Base-by-base conservation (phyloP, 2,329 filamentous ascomycete genomes). In the Parastagonospora nodorum region DNA sequence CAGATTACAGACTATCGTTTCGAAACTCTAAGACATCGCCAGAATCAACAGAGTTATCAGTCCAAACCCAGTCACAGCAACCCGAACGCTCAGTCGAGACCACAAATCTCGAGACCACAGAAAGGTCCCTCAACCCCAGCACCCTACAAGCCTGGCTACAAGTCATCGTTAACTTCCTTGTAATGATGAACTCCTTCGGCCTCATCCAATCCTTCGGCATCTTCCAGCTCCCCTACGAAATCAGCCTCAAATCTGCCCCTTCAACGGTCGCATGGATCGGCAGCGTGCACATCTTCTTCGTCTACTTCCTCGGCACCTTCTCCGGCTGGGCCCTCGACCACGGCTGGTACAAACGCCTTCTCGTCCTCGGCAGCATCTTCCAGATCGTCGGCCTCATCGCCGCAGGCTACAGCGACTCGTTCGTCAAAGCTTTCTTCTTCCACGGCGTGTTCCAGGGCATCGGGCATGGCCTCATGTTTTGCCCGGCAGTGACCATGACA, bases 241-340 rank as follows among this genome's bases (percentile, higher is more conserved):
- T 45, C 2, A 40, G 43, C 2, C 44, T 69, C 11, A 35, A 53
- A 12, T 68, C 28, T 76, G 77, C 19, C 71, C 75, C 5, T 55
- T 79, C 78, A 1, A 71, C 75, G 33, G 76, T 82, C 30, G 76
- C 77, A 1, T 82, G 79, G 79, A 74, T 82, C 1, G 79, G 79
- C 1, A 77, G 75, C 32, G 64, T 80, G 10, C 78, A 81, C 53
- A 73, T 76, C 9, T 80, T 74, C 48, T 56, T 81, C 5, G 65
- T 80, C 0, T 73, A 80, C 45, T 64, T 78, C 37, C 55, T 78
- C n/a, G 77, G 77, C 1, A 67, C 74, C 8, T 65, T 80, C 33
- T 71, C 72, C 1, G 79, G 79, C 7, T 75, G 78, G 5, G 75
- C 76, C 6, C 75, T 75, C 0, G 79, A 81, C 64, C 77, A 76